Evolutionary conservation across 2,329 filamentous ascomycete genomes (phyloP).

Genomic region (Pseudogymnoascus sp.): DNA sequence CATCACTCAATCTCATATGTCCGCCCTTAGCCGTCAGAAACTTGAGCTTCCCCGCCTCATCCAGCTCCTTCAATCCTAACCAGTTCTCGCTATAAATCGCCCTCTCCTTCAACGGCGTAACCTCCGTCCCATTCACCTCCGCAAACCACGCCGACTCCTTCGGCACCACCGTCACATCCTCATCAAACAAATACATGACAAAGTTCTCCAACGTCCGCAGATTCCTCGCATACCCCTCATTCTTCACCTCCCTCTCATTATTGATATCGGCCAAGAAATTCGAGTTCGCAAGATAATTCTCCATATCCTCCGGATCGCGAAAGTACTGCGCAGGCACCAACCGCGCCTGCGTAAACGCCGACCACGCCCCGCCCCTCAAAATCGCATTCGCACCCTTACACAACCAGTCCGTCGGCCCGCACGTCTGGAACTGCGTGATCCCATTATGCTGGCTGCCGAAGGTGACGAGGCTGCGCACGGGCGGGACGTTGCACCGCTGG

Average conservation of each 20-base stretch:
- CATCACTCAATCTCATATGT: conserved; percentile 72
- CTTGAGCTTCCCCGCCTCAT: conserved; percentile 67
- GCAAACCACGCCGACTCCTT: conserved; percentile 89
- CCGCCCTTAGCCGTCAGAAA: conserved; percentile 66
- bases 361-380: conserved; percentile 74
- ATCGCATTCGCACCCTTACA: conserved; percentile 75
- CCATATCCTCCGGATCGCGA: conserved; percentile 60
- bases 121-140: conserved; percentile 66
- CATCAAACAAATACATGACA: conserved; percentile 81
- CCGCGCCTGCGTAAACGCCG: conserved; percentile 62
- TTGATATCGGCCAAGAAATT: conserved; percentile 95
- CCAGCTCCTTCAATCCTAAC: conserved; percentile 74
- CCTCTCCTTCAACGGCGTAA: conserved; percentile 60
- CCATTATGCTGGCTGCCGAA: conserved; percentile 71
- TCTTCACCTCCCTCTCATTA: conserved; percentile 76
- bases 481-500: conserved; percentile 65
- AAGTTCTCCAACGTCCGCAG: conserved; percentile 64
- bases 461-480: conserved; percentile 56
- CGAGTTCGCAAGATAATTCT: conserved; percentile 67
- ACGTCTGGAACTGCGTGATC: conserved; percentile 73
- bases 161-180: conserved; percentile 78
- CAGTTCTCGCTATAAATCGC: conserved; percentile 83
- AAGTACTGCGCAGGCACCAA: conserved; percentile 95
- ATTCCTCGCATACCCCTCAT: conserved; percentile 62
- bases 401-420: conserved; percentile 62